Base-by-base conservation (phyloP, 1,139 yeast species). In the Debaryomyces subglobosus region DNA sequence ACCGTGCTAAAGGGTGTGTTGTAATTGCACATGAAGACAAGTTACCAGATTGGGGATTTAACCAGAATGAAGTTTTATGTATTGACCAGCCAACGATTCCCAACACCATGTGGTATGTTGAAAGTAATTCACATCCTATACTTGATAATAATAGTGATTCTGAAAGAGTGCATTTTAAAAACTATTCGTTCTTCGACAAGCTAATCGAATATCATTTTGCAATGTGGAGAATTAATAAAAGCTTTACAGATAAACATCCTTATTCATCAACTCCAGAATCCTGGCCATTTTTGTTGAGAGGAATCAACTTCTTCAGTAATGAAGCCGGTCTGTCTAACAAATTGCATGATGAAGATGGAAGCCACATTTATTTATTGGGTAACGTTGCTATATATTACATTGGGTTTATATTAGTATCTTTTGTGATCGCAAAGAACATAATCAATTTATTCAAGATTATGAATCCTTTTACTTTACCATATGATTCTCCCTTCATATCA, bases 31-130 rank as follows among this genome's bases (percentile, higher is more conserved):
- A 89, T 59, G 78, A 77, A 30, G 74, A 74, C 6, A 77, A 71
- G 54, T 69, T 89, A 37, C 95, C 95, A 3, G 74, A 72, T 1
- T 86, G 91, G 90, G 95, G 84, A 0, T 74, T 73, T 53, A 72
- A 74, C 30, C 95, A 87, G 58, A 84, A 84, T 62, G 96, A 90
- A 67, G 89, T 89, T 2, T 67, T 86, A 20, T 90, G 96, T 65
- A 78, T 87, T 32, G 79, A 80, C 38, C 79, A 78, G 32, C 90
- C 96, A 10, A 79, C 79, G 3, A 65, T 72, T 32, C 77, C 79
- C 10, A 79, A 82, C 56, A 74, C 92, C 0, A 64, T 79, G 40
- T 89, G 95, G 85, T 79, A 72, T 54, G 71, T 89, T 43, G 96
- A 88, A 55, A 67, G 67, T 50, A 84, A 84, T 55, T 64, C 68